Evolutionary conservation across 805 yeast genomes (phyloP).

Genomic region (Ogataea parapolymorpha): DNA sequence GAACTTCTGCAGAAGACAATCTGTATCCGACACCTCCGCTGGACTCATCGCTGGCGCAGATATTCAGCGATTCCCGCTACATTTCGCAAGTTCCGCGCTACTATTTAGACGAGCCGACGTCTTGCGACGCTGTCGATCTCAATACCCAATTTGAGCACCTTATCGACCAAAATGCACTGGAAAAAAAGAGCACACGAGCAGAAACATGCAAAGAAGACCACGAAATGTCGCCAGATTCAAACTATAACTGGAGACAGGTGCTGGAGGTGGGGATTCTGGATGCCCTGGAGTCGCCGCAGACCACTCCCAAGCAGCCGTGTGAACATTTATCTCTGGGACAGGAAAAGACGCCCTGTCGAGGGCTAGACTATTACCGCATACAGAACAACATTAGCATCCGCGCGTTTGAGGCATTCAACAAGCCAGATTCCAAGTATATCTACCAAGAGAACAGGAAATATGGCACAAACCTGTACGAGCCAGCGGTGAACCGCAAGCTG

Average conservation of each 20-base stretch:
- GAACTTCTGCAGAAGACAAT: neutral
- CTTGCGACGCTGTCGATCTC: neutral
- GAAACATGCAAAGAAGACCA: neutral
- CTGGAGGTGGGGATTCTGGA: constrained; percentile 3
- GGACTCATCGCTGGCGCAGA: constrained; percentile 9
- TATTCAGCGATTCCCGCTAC: constrained; percentile 7
- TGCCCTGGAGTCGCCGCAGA: constrained; percentile 3
- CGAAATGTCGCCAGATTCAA: neutral
- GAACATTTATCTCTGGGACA: neutral
- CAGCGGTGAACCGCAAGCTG: constrained; percentile 22
- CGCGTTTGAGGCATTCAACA: constrained; percentile 10
- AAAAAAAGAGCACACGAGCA: neutral
- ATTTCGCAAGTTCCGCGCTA: constrained; percentile 12
- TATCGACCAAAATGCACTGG: constrained; percentile 2
- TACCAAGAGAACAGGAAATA: constrained; percentile 21
- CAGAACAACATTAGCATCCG: constrained; percentile 15
- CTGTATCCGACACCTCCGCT: constrained; percentile 17
- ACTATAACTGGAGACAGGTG: constrained; percentile 14
- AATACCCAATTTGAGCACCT: constrained; percentile 1
- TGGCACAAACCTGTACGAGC: constrained; percentile 20
- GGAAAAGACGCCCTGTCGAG: constrained; percentile 14
- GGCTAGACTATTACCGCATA: constrained; percentile 15
- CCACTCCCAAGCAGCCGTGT: neutral
- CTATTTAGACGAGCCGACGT: constrained; percentile 9
- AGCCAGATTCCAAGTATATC: constrained; percentile 4